Evolutionary conservation across 1,284 basidiomycete genomes (phyloP), one percentile per base, ranked within the genome.

Genomic region (Papiliotrema nemorosa): DNA sequence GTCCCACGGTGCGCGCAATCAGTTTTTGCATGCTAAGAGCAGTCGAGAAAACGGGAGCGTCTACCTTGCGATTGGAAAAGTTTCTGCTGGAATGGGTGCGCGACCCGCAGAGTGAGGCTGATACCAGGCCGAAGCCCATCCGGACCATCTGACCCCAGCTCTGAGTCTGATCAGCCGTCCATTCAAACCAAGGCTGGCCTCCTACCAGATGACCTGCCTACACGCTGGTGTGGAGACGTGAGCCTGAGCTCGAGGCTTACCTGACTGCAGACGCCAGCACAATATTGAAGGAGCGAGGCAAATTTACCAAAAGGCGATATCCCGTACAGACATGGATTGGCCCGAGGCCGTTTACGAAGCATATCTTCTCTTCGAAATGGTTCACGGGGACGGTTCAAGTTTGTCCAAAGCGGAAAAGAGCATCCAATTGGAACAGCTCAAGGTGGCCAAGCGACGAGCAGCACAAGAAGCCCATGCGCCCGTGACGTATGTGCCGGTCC

Each of bases 321-420:
- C 57, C 47, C 76, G 78, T 39, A 58, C 62, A 5, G 86, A 85
- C 67, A 63, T 94, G 36, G 92, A 97, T 72, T 96, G 91, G 86
- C 90, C 92, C 0, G 91, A 96, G 70, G 86, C 84, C 2, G 77
- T 97, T 5, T 90, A 90, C 82, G 87, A 92, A 52, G 86, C 87
- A 0, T 96, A 89, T 85, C 67, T 85, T 4, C 76, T 80, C 14
- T 96, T 97, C 60, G 94, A 97, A 69, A 84, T 90, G 56, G 75
- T 87, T 3, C 79, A 90, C 60, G 94, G 94, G 1, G 79, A 81
- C 7, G 75, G 89, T 6, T 77, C 82, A 36, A 82, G 85, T 5
- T 72, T 96, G 16, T 82, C 89, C 35, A 77, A 79, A 7, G 85
- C 87, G 10, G 70, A 85, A 40, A 82, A 82, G 48, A 81, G 81